Percentiles rank a stretch among this genome's conserved stretches.
Evolutionary conservation across 2,329 filamentous ascomycete species (phyloP).

Genomic region (Fusarium continuum): DNA sequence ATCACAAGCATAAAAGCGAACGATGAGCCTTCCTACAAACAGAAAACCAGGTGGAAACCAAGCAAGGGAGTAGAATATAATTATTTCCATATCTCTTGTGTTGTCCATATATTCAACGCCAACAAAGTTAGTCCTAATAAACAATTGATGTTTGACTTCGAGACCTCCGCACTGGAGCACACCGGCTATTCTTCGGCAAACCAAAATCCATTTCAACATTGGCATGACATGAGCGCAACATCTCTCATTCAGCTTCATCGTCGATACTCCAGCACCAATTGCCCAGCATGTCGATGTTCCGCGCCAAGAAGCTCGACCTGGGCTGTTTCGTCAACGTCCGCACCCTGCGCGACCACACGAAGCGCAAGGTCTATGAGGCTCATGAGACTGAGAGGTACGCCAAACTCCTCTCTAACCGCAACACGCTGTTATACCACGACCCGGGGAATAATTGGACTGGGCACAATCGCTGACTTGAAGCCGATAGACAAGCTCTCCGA

Average conservation of each 20-base stretch:
- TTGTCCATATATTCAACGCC: background rate
- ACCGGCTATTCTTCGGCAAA: slow-evolving; percentile 24
- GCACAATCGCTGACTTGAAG: background rate
- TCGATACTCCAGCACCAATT: slow-evolving; percentile 16
- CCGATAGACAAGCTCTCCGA: slow-evolving; percentile 81
- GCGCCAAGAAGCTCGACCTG: slow-evolving; percentile 88
- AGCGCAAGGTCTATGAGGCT: slow-evolving; percentile 90
- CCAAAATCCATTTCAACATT: slow-evolving; percentile 7
- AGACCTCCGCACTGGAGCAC: background rate
- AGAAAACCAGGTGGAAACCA: no score
- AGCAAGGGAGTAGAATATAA: no score
- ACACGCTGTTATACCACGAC: background rate
- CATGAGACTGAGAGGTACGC: slow-evolving; percentile 86
- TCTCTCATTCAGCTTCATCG: slow-evolving; percentile 26
- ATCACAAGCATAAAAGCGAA: no score
- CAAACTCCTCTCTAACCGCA: slow-evolving; percentile 25
- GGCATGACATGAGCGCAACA: slow-evolving; percentile 15
- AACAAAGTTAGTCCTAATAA: background rate
- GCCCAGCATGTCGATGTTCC: slow-evolving; percentile 80
- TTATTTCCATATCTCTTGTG: background rate
- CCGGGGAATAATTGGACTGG: background rate
- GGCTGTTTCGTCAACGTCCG: slow-evolving; percentile 87
- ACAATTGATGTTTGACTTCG: background rate
- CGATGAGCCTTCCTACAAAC: no score
- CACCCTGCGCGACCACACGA: slow-evolving; percentile 92